A percentile compares a stretch with the other conserved stretches of the same genome.
Evolutionary conservation across 2,329 filamentous ascomycete species (phyloP).

Genomic region (Fusarium sp.): DNA sequence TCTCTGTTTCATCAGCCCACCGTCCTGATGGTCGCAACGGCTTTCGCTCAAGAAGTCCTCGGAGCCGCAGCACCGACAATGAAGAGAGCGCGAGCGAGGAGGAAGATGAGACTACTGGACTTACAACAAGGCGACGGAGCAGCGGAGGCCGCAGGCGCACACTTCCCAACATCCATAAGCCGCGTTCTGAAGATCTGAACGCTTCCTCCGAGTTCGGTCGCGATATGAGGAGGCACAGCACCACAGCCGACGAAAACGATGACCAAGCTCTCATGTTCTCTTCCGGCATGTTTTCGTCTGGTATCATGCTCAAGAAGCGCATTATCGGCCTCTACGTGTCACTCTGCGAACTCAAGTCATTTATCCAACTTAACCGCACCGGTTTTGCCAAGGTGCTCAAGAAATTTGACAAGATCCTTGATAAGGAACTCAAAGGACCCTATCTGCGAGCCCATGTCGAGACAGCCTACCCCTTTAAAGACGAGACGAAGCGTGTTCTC

Average conservation of each 20-base stretch:
- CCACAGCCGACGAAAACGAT: conserved; percentile 77
- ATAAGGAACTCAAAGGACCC: conserved; percentile 77
- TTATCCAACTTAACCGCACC: conserved; percentile 93
- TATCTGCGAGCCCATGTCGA: conserved; percentile 81
- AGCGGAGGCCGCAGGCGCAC: conserved; percentile 52
- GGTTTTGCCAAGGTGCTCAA: conserved; percentile 97
- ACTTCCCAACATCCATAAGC: conserved; percentile 47
- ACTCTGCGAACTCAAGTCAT: conserved; percentile 94
- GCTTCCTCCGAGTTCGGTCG: conserved; percentile 67
- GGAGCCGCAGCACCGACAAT: conserved; percentile 60
- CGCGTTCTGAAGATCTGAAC: conserved; percentile 61
- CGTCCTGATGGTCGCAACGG: conserved; percentile 18
- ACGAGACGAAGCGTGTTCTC: conserved; percentile 73
- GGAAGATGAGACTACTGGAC: conserved; percentile 65
- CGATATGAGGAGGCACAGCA: conserved; percentile 66
- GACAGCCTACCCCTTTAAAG: conserved; percentile 81
- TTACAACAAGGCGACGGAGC: conserved; percentile 57
- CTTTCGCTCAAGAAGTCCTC: conserved; percentile 46
- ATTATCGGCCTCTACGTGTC: conserved; percentile 88
- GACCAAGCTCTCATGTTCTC: conserved; percentile 74
- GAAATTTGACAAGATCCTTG: conserved; percentile 97
- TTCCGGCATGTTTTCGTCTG: conserved; percentile 69
- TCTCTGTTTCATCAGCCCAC: conserved; percentile 40
- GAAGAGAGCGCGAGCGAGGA: conserved; percentile 74
- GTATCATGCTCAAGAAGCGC: conserved; percentile 91